Evolutionary conservation across 371 early-diverging fungal genomes (phyloP), one percentile per base, ranked within the genome.

Genomic region (Batkoa obscura): DNA sequence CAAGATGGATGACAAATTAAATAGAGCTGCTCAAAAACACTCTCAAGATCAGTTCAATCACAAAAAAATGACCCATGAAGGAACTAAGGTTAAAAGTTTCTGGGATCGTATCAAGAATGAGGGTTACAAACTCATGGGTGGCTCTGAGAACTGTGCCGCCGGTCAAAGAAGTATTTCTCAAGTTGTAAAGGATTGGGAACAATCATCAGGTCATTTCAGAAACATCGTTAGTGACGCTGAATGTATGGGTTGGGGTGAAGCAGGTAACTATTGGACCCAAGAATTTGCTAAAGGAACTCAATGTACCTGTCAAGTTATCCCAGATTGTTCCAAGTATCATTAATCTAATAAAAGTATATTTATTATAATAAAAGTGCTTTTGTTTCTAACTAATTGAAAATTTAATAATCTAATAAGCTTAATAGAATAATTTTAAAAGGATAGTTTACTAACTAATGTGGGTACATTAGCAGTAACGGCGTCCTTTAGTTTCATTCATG

Each of bases 191-290:
- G 4, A 46, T 31, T 62, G 62, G 62, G 52, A 56, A 52, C 38
- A 58, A 17, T 62, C 62, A 32, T 41, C 50, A 17, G 59, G 59
- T 23, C 62, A 62, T 46, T 39, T 49, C 2, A 57, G 35, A 12
- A 62, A 62, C 45, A 62, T 62, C n/a, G 38, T 59, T 32, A 12
- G 32, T 13, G 10, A 15, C 10, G 33, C 17, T 32, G 34, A 35
- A 3, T 50, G 50, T 33, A 32, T 50, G 32, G 50, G 50, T 31
- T 50, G 33, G 8, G 50, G 31, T 35, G 30, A 31, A 6, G 9
- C 5, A 5, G 35, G 35, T 32, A 8, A 15, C 10, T 50, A 33
- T 33, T 50, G 50, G 50, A 50, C 50, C 35, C 50, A 50, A 15
- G 10, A 32, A 9, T 50, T 50, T 15, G 35, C 34, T 15, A 50